phyloP scores from a whole-genome alignment of 2,329 filamentous ascomycete species.

The Ophiocordyceps camponoti-saundersi region DNA sequence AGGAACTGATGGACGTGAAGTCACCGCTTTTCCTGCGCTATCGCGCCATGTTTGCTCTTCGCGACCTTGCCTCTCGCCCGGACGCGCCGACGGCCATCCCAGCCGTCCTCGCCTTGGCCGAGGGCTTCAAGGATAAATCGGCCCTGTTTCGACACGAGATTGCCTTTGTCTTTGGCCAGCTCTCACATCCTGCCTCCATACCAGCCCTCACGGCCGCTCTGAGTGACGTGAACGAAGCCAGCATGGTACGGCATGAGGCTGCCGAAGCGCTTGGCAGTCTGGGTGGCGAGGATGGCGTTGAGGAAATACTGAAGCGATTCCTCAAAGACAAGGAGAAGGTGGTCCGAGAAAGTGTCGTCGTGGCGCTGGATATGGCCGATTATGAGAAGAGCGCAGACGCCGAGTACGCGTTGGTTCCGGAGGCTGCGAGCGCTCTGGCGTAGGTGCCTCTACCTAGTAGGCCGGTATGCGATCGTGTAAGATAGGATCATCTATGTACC shows the following conservation, averaged over 20 bases:
- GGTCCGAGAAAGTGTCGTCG: constrained; percentile 84
- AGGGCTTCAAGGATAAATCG: constrained; percentile 70
- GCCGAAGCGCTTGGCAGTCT: constrained; percentile 90
- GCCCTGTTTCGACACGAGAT: constrained; percentile 96
- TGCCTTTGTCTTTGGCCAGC: constrained; percentile 93
- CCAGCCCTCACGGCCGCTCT: constrained; percentile 68
- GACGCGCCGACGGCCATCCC: constrained; percentile 76
- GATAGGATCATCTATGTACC: too few species aligned
- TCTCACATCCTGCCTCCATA: constrained; percentile 93
- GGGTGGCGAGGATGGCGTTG: constrained; percentile 84
- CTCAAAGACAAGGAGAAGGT: constrained; percentile 83
- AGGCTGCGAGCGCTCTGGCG: constrained; percentile 27
- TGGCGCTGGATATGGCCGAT: constrained; percentile 95
- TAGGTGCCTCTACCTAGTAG: constrained; percentile 3
- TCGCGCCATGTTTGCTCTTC: constrained; percentile 92
- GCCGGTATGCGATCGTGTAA: not conserved
- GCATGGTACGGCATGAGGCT: constrained; percentile 96
- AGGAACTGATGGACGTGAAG: constrained; percentile 60
- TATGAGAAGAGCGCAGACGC: constrained; percentile 78
- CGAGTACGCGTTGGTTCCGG: constrained; percentile 84
- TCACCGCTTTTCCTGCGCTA: constrained; percentile 82
- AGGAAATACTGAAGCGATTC: constrained; percentile 68
- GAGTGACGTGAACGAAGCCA: constrained; percentile 63
- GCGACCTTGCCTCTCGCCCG: constrained; percentile 85
- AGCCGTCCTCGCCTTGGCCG: constrained; percentile 73